A percentile compares a stretch with the other conserved stretches of the same genome.
These are phyloP conservation scores for Colletotrichum sp. DNA, from an alignment of 2,329 filamentous ascomycete genomes.

Conservation along the genomic window DNA sequence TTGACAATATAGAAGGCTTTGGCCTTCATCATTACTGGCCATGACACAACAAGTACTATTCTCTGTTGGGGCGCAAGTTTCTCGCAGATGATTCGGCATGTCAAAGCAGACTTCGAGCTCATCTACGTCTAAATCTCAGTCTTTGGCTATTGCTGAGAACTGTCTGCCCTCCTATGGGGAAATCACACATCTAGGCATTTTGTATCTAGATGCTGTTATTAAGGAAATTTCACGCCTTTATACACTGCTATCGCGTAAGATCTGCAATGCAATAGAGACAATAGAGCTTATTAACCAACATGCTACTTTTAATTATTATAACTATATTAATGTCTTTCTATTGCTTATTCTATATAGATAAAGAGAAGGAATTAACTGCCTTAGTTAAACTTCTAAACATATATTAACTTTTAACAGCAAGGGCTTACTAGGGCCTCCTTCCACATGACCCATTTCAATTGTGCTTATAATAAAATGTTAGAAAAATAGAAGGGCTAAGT, in stretches of 20 bases:
- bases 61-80: conserved; percentile 28
- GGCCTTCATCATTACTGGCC: conserved; percentile 21
- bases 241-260: conserved; percentile 31
- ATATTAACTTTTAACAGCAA: background rate
- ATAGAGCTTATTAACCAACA: no score
- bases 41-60: conserved; percentile 30
- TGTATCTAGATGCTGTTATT: conserved; percentile 40
- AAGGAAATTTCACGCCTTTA: conserved; percentile 37
- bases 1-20: background rate
- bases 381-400: no score
- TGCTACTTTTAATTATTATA: no score
- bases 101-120: background rate
- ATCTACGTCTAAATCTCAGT: background rate
- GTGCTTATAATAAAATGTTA: background rate
- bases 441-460: background rate
- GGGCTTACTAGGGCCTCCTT: background rate
- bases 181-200: conserved; percentile 27
- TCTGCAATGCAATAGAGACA: conserved; percentile 28
- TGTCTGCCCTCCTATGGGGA: background rate
- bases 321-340: no score
- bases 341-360: no score
- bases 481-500: background rate
- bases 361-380: no score
- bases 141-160: conserved; percentile 2
- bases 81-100: background rate